A percentile compares a stretch with the other conserved stretches of the same genome.
These are phyloP conservation scores for Pezicula carpinea DNA, from an alignment of 2,329 filamentous ascomycete species.

Conservation along the genomic window DNA sequence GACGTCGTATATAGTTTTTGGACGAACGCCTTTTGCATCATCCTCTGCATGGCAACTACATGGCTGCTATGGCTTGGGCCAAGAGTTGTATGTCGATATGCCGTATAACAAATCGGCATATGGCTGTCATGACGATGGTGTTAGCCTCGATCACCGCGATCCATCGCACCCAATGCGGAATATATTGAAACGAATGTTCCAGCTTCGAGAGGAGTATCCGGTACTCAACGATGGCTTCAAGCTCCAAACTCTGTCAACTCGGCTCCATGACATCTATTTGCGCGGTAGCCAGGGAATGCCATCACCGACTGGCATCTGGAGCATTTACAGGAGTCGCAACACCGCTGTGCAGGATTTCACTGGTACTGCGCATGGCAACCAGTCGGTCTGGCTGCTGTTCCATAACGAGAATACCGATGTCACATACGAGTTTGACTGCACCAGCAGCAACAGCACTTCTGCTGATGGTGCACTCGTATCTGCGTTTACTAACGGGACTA, in stretches of 20 bases:
- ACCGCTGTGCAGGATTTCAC: constrained; percentile 45
- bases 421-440: constrained; percentile 50
- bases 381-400: constrained; percentile 38
- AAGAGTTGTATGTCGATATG: constrained; percentile 52
- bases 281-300: constrained; percentile 46
- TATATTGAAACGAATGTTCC: constrained; percentile 56
- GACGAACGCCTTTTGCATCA: constrained; percentile 57
- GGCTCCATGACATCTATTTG: constrained; percentile 42
- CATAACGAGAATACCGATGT: constrained; percentile 42
- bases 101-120: constrained; percentile 47
- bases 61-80: constrained; percentile 54
- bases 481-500: constrained; percentile 46
- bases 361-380: constrained; percentile 39
- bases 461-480: constrained; percentile 40
- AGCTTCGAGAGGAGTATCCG: constrained; percentile 50
- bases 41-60: constrained; percentile 59
- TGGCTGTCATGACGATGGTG: constrained; percentile 49
- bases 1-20: constrained; percentile 40
- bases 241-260: constrained; percentile 48
- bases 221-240: constrained; percentile 55
- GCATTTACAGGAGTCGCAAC: constrained; percentile 42
- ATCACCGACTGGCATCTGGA: constrained; percentile 57
- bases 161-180: constrained; percentile 56
- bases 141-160: constrained; percentile 52
- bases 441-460: constrained; percentile 29